Evolutionary conservation across 306 rosid species (phyloP).

Genomic region (Malus domestica): ASM211411v1 NC_041805.1:8694501-8695000

Average conservation of each 20-base stretch:
- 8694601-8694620: not conserved
- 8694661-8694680: slow-evolving; percentile 57
- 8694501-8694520: slow-evolving; percentile 47
- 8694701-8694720: slow-evolving; percentile 77
- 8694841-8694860: not conserved
- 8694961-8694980: slow-evolving; percentile 79
- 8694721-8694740: slow-evolving; percentile 86
- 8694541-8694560: not conserved
- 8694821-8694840: not conserved
- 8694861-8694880: not conserved
- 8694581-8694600: not conserved
- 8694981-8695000: slow-evolving; percentile 60
- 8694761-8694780: slow-evolving; percentile 55
- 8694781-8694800: not conserved
- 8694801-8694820: not conserved
- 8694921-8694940: slow-evolving; percentile 53
- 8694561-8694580: not conserved
- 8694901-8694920: not conserved
- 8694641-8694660: not conserved
- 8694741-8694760: slow-evolving; percentile 91
- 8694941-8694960: slow-evolving; percentile 97
- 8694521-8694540: slow-evolving; percentile 5
- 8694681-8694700: slow-evolving; percentile 75
- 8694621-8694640: not conserved
- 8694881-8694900: not conserved